Evolutionary conservation across 805 yeast genomes (phyloP), one percentile per base, ranked within the genome.

Genomic region (Kregervanrija delftensis): DNA sequence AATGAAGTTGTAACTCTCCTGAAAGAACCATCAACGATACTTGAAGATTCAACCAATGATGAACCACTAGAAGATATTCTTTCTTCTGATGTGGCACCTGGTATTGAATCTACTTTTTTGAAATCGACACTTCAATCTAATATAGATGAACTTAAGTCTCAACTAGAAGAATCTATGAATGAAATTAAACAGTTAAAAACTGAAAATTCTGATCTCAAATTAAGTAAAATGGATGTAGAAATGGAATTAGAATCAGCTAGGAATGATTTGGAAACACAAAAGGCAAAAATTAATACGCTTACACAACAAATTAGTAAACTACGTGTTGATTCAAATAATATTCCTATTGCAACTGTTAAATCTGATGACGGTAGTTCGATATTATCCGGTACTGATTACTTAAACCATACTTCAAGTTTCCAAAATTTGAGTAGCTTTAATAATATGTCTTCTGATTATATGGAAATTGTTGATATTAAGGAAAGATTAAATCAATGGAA

Each of bases 401-500:
- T 49, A 12, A 44, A 48, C 15, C 54, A 52, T 9, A 32, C 51
- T 12, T 50, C 52, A 22, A 55, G 53, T 39, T 54, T 55, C 52
- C 59, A 52, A 45, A 52, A 44, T 33, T 49, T 50, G 48, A 49
- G 45, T 51, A 45, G 47, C 46, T 52, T 59, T 57, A 43, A 51
- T 44, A 53, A 51, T 33, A 39, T 43, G 8, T 58, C 64, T 35
- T 44, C 57, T n/a, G 57, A 63, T 37, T 69, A 70, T 42, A 57
- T 74, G 30, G 77, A 76, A 49, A 74, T 78, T 6, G 73, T 73
- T 11, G 80, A 78, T 53, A 71, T 77, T 50, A 69, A 74, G 49
- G 81, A 79, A 44, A 70, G 74, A 38, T 64, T 90, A 51, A 69
- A 72, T 58, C 79, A 77, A 51, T 90, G 95, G 95, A 81, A 79